Conservation (phyloP, 2,329 filamentous ascomycete genomes). For the Aspergillus fructus region DNA sequence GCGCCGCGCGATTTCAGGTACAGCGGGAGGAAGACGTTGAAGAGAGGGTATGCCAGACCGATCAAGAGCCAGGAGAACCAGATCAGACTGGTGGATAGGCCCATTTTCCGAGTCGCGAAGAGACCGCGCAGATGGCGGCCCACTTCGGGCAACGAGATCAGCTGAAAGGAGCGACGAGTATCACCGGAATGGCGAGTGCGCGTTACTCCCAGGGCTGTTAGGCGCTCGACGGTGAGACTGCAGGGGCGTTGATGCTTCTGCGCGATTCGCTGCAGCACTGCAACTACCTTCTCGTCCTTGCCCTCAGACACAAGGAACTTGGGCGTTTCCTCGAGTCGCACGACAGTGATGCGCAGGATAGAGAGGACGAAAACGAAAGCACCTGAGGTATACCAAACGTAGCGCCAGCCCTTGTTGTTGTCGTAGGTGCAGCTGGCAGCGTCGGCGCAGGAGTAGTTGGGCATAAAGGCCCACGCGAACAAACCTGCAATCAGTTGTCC, state of each 20-base stretch:
- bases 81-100: conserved; percentile 46
- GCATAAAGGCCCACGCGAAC: conserved; percentile 73
- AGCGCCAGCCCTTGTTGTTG: conserved; percentile 69
- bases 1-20: conserved; percentile 61
- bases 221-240: conserved; percentile 1
- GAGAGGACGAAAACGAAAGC: conserved; percentile 72
- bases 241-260: conserved; percentile 3
- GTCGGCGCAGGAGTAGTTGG: conserved; percentile 57
- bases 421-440: conserved; percentile 42
- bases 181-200: background rate
- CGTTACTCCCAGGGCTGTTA: background rate
- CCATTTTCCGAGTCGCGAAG: background rate
- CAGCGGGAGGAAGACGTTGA: conserved; percentile 85
- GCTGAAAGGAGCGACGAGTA: background rate
- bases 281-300: conserved; percentile 72
- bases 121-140: conserved; percentile 33
- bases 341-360: conserved; percentile 69
- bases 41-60: conserved; percentile 83
- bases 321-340: conserved; percentile 77
- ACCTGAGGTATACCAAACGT: conserved; percentile 69
- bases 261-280: conserved; percentile 52
- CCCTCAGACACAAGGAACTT: conserved; percentile 76
- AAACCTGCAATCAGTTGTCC: conserved; percentile 43
- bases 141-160: background rate
- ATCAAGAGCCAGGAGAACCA: conserved; percentile 83